Percentiles rank a stretch among this genome's conserved stretches.
These are phyloP conservation scores for Calocera cornea DNA, from an alignment of 768 basidiomycete genomes.

Conservation along the genomic window DNA sequence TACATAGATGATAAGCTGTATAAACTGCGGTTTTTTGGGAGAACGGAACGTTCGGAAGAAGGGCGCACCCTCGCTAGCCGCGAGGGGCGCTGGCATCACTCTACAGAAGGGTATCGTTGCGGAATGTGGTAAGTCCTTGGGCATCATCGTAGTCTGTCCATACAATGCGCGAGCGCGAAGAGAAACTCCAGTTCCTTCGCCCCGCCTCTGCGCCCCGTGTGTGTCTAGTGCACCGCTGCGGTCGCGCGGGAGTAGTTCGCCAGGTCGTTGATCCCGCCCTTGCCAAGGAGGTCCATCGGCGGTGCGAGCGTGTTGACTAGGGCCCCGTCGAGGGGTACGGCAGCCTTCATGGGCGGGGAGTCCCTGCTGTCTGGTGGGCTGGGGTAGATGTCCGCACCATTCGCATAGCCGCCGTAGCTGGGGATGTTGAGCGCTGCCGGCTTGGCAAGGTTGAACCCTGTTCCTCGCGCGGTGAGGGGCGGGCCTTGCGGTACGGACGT, in stretches of 20 bases:
- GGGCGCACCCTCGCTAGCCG: neutral
- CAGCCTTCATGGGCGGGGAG: neutral
- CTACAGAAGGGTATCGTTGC: neutral
- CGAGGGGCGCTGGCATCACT: neutral
- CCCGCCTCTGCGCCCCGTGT: neutral
- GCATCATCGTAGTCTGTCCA: neutral
- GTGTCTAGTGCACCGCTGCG: neutral
- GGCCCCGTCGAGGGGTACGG: neutral
- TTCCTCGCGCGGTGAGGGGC: neutral
- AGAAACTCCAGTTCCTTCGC: neutral
- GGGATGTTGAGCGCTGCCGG: neutral
- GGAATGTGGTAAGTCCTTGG: neutral
- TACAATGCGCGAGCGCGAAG: neutral
- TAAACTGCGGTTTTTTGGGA: neutral
- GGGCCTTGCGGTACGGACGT: neutral
- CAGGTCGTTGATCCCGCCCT: neutral
- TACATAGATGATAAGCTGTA: neutral
- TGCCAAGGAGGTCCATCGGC: neutral
- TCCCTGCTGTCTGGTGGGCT: constrained; percentile 1
- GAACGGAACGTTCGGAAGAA: neutral
- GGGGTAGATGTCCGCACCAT: neutral
- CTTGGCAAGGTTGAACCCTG: neutral
- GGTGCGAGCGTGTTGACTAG: neutral
- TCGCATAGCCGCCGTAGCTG: neutral
- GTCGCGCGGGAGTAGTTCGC: neutral